A percentile compares a stretch with the other conserved stretches of the same genome.
These are phyloP conservation scores for Alliaria petiolata DNA, from an alignment of 345 rosid species.

Conservation along the genomic window DNA sequence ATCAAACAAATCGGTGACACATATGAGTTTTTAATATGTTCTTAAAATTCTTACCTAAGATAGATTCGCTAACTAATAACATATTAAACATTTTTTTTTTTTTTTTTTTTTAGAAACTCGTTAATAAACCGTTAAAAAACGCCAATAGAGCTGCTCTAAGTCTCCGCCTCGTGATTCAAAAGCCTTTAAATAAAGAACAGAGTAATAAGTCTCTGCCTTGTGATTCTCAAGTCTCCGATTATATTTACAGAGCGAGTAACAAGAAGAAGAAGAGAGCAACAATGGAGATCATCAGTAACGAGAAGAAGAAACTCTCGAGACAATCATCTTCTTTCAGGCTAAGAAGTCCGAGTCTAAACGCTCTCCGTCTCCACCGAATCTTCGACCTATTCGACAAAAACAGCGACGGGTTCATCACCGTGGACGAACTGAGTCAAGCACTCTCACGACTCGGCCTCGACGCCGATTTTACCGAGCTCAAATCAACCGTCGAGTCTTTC, in stretches of 20 bases:
- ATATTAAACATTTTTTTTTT: too few species aligned
- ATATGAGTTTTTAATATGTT: too few species aligned
- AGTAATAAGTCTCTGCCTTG: neutral
- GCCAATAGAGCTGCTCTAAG: too few species aligned
- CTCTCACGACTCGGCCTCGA: slow-evolving; percentile 61
- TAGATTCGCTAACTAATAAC: too few species aligned
- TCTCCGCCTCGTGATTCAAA: slow-evolving; percentile 4
- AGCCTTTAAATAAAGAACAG: neutral
- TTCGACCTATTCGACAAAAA: slow-evolving; percentile 81
- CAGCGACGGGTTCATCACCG: slow-evolving; percentile 62
- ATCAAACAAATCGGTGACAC: too few species aligned
- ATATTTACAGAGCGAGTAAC: neutral
- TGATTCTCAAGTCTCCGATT: neutral
- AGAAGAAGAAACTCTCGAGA: slow-evolving; percentile 24
- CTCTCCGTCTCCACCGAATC: slow-evolving; percentile 66
- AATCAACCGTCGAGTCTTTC: slow-evolving; percentile 48
- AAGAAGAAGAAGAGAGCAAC: neutral
- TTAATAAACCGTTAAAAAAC: too few species aligned
- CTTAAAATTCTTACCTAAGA: too few species aligned
- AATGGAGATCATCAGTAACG: slow-evolving; percentile 18
- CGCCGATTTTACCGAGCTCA: slow-evolving; percentile 49
- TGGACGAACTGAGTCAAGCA: slow-evolving; percentile 58
- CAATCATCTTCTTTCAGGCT: slow-evolving; percentile 47
- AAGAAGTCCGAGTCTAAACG: slow-evolving; percentile 54
- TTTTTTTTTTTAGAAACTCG: too few species aligned